A percentile compares a stretch with the other conserved stretches of the same genome.
Conservation (phyloP, 495 filamentous ascomycete species). For the Trichoderma asperelloides region DNA sequence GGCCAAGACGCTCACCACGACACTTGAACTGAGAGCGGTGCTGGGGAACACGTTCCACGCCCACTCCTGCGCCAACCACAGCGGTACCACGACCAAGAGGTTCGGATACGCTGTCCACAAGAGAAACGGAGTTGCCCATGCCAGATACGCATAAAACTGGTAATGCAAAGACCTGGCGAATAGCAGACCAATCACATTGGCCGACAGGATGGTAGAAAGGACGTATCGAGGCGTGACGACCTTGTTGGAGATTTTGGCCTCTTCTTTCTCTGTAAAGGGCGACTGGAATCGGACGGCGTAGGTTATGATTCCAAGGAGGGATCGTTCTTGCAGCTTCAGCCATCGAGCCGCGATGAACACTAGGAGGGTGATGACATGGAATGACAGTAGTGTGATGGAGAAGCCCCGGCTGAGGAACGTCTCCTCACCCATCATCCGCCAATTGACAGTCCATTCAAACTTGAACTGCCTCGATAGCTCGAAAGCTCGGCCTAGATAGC, state of each 20-base stretch:
- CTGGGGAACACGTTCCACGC: slow-evolving; percentile 97
- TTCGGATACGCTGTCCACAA: slow-evolving; percentile 75
- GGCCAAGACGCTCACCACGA: slow-evolving; percentile 64
- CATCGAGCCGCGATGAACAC: slow-evolving; percentile 48
- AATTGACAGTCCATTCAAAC: slow-evolving; percentile 98
- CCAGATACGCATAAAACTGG: slow-evolving; percentile 91
- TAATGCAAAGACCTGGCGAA: slow-evolving; percentile 91
- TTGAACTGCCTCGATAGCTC: slow-evolving; percentile 83
- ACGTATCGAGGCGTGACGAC: slow-evolving; percentile 65
- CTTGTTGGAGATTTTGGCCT: slow-evolving; percentile 39
- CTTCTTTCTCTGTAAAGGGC: slow-evolving; percentile 43
- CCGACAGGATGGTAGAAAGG: slow-evolving; percentile 67
- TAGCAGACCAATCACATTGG: slow-evolving; percentile 76
- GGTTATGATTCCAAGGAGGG: slow-evolving; percentile 36
- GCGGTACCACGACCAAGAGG: slow-evolving; percentile 56
- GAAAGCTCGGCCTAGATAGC: slow-evolving; percentile 75
- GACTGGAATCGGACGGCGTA: slow-evolving; percentile 44
- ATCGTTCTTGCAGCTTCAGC: slow-evolving; percentile 37
- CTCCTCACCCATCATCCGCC: slow-evolving; percentile 83
- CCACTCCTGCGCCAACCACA: slow-evolving; percentile 88
- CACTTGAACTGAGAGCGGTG: slow-evolving; percentile 64
- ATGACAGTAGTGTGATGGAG: slow-evolving; percentile 53
- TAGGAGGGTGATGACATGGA: slow-evolving; percentile 58
- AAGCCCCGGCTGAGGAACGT: slow-evolving; percentile 70
- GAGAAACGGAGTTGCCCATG: slow-evolving; percentile 86